A percentile compares a stretch with the other conserved stretches of the same genome.
phyloP scores from a whole-genome alignment of 371 early-diverging fungal species.

The Racocetra persica region DNA sequence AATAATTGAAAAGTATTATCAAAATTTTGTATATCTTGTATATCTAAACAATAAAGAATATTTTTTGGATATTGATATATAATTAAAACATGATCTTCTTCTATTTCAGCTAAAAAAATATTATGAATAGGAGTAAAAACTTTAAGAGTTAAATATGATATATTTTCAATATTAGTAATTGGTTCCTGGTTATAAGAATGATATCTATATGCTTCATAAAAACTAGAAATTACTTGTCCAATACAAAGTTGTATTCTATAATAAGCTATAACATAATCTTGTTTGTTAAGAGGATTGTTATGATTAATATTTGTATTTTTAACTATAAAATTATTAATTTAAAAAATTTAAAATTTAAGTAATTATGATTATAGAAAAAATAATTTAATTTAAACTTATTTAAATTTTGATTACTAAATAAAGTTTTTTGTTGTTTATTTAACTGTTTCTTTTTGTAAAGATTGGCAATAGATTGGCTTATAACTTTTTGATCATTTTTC shows the following conservation, averaged over 20 bases:
- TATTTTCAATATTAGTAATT: slow-evolving; percentile 2
- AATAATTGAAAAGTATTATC: too few relatives aligned
- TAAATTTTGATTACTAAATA: not conserved
- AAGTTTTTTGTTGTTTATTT: not conserved
- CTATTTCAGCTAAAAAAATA: not conserved
- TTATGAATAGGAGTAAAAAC: not conserved
- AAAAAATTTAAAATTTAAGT: not conserved
- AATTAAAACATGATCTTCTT: not conserved
- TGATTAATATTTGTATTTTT: not conserved
- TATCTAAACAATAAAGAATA: too few relatives aligned
- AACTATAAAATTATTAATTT: not conserved
- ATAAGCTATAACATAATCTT: not conserved
- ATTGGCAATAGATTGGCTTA: not conserved
- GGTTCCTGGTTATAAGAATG: not conserved
- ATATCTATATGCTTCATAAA: slow-evolving; percentile 3
- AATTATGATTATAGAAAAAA: not conserved
- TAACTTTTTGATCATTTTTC: not conserved
- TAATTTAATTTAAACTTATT: not conserved
- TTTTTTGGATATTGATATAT: not conserved
- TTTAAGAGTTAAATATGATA: not conserved
- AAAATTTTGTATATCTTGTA: too few relatives aligned
- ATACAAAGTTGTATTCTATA: not conserved
- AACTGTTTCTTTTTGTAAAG: not conserved
- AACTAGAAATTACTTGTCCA: not conserved
- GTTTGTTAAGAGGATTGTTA: not conserved